Percentiles rank a stretch among this genome's conserved stretches.
Conservation (phyloP, 2,329 filamentous ascomycete species). For the Ceratocystis cubensis region DNA sequence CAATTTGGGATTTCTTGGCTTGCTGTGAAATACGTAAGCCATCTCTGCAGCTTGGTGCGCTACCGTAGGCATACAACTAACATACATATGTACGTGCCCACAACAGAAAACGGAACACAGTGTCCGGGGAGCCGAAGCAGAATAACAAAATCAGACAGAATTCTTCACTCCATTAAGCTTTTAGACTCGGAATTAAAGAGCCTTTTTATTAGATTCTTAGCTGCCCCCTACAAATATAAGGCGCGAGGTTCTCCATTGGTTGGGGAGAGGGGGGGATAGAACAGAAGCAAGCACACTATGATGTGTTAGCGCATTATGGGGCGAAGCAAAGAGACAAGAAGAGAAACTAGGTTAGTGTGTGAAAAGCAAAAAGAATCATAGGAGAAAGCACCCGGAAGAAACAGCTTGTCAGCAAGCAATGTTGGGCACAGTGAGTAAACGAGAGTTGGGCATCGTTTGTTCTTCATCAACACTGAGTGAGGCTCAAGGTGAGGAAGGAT, state of each 20-base stretch:
- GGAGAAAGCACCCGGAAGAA: background rate
- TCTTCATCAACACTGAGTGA: too few relatives aligned
- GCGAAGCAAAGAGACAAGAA: conserved; percentile 1
- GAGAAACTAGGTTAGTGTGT: background rate
- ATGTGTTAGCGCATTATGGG: background rate
- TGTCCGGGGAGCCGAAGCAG: background rate
- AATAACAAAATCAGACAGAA: background rate
- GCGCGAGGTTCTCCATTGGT: background rate
- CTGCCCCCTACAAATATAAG: background rate
- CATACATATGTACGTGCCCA: background rate
- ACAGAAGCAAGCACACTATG: background rate
- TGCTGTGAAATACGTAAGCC: too few relatives aligned
- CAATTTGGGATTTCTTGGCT: too few relatives aligned
- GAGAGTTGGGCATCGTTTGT: too few relatives aligned
- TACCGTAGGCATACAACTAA: too few relatives aligned
- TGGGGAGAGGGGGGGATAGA: background rate
- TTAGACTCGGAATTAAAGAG: background rate
- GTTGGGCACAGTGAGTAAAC: background rate
- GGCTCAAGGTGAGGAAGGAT: too few relatives aligned
- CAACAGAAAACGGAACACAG: background rate
- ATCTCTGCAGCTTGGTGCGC: too few relatives aligned
- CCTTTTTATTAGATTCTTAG: background rate
- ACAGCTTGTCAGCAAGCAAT: background rate
- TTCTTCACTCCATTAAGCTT: background rate
- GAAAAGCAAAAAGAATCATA: background rate